Evolutionary conservation across 1,139 yeast genomes (phyloP).

Genomic region (Oligophagozyma castellii): DNA sequence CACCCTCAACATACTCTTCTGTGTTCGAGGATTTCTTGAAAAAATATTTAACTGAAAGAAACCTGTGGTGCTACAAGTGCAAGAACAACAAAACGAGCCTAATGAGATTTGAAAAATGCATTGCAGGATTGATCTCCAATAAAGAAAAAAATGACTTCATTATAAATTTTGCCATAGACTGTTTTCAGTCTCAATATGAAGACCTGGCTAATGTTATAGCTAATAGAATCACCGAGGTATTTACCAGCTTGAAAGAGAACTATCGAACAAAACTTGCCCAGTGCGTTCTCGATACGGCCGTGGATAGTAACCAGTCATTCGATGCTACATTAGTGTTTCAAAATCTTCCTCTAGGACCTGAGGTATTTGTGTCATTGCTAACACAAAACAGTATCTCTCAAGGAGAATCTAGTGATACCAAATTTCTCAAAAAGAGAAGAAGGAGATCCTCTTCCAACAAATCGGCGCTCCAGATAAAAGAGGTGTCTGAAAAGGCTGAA

Average conservation of each 20-base stretch:
- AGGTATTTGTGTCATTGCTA: constrained; percentile 34
- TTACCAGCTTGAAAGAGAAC: constrained; percentile 42
- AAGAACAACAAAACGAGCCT: constrained; percentile 35
- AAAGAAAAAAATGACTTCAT: constrained; percentile 44
- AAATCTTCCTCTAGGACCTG: constrained; percentile 32
- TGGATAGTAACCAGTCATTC: constrained; percentile 31
- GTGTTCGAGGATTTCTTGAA: constrained; percentile 27
- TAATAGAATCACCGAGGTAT: constrained; percentile 38
- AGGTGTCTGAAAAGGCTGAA: constrained; percentile 61
- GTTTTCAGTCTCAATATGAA: constrained; percentile 36
- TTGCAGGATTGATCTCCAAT: constrained; percentile 43
- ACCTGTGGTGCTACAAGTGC: constrained; percentile 33
- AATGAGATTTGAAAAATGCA: constrained; percentile 38
- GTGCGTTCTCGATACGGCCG: constrained; percentile 42
- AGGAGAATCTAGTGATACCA: constrained; percentile 26
- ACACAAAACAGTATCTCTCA: constrained; percentile 33
- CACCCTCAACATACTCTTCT: constrained; percentile 27
- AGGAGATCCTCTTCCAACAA: constrained; percentile 59
- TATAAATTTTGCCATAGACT: constrained; percentile 44
- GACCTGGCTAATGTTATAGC: constrained; percentile 40
- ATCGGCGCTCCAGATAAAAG: constrained; percentile 60
- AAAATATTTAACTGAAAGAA: constrained; percentile 32
- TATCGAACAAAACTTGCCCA: constrained; percentile 43
- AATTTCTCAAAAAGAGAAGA: constrained; percentile 61
- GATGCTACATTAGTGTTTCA: constrained; percentile 46